Evolutionary conservation across 768 basidiomycete genomes (phyloP).

Genomic region (Amanita muscaria): DNA sequence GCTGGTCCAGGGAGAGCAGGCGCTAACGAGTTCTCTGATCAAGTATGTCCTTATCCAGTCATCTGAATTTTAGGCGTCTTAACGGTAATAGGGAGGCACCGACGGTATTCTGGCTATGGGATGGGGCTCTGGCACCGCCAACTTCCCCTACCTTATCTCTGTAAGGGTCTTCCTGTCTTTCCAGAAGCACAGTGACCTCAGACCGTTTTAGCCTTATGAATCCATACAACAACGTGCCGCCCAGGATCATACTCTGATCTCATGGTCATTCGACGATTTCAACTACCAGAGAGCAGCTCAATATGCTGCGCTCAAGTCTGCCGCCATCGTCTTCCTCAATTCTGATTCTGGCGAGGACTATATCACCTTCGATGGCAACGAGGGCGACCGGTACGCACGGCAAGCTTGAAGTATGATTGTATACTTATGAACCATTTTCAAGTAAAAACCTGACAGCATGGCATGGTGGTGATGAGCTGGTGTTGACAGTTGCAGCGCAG

Average conservation of each 20-base stretch:
- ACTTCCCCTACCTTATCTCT: constrained; percentile 72
- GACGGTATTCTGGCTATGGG: constrained; percentile 82
- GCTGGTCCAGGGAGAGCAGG: constrained; percentile 57
- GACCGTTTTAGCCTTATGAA: constrained; percentile 52
- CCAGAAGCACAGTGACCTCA: neutral
- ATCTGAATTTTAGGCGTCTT: neutral
- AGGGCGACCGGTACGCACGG: constrained; percentile 50
- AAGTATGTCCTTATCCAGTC: constrained; percentile 17
- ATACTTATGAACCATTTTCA: neutral
- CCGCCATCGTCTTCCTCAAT: constrained; percentile 74
- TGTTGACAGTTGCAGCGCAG: constrained; percentile 55
- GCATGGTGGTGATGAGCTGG: constrained; percentile 63
- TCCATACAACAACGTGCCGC: constrained; percentile 70
- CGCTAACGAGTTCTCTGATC: constrained; percentile 63
- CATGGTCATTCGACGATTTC: constrained; percentile 66
- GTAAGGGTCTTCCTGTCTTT: constrained; percentile 27
- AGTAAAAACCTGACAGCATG: constrained; percentile 67
- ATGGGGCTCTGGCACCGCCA: constrained; percentile 83
- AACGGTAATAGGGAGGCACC: constrained; percentile 33
- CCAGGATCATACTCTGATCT: constrained; percentile 45
- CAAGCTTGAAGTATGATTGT: constrained; percentile 1
- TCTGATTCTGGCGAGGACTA: constrained; percentile 82
- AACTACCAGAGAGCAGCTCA: constrained; percentile 43
- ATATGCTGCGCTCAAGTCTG: constrained; percentile 41
- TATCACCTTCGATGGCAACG: constrained; percentile 72